Evolutionary conservation across 2,329 filamentous ascomycete genomes (phyloP), one percentile per base, ranked within the genome.

Genomic region (Penicillium occitanis): DNA sequence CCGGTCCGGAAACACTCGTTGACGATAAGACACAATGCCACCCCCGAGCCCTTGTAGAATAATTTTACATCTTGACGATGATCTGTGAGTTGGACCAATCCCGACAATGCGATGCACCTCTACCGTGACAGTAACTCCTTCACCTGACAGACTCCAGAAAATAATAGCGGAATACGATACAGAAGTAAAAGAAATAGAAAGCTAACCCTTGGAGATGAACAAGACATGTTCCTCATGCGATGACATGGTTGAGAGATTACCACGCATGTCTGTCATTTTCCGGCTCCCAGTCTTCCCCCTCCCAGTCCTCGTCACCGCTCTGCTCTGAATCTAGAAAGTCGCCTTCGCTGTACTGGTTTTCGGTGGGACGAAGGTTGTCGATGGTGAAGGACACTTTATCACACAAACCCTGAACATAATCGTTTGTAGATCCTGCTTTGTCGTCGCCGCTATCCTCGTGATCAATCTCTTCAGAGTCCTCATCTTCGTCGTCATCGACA

Each of bases 291-390:
- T 67, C 66, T 53, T 65, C 63, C 4, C 66, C 66, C 14, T 65
- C 81, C 86, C 87, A 89, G 68, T 89, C 87, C 66, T 87, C 86
- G 71, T 89, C 87, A 3, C 83, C 86, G 71, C 85, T 87, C 1
- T 78, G 75, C 71, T 88, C 87, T 25, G 82, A 82, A 69, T 89
- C 86, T 1, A 88, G 78, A 68, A 89, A 88, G 69, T 89, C 85
- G 35, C 78, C 80, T 69, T 88, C 87, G 30, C 82, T 84, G 70
- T 82, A 86, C 53, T 87, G 83, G 51, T 82, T 81, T 66, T 88
- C 86, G 3, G 82, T 81, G 1, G 87, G 87, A 6, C 87, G 83
- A 69, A 85, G 82, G 70, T 89, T 88, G 71, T 88, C 87, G 63
- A 89, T 87, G 30, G 83, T 81, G 61, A 89, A 82, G 51, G 84